phyloP scores from a whole-genome alignment of 2,329 filamentous ascomycete genomes.

The Penicillium sp. region DNA sequence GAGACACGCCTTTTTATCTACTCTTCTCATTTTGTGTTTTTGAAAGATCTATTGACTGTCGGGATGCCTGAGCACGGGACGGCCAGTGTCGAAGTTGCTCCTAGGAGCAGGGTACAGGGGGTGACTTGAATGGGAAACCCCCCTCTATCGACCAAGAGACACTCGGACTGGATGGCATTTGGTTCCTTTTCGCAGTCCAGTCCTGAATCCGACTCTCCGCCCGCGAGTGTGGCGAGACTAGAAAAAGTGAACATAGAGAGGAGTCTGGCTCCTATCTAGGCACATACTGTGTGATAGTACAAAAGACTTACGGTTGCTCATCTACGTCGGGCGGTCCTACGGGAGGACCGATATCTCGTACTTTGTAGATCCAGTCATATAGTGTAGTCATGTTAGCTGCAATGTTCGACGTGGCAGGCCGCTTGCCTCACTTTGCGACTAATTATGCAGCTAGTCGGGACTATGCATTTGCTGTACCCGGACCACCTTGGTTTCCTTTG shows the following conservation, averaged over 20 bases:
- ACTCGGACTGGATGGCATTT: slow-evolving; percentile 29
- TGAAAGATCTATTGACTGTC: slow-evolving; percentile 6
- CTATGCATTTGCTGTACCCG: not conserved
- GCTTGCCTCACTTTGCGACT: slow-evolving; percentile 18
- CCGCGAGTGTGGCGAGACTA: slow-evolving; percentile 21
- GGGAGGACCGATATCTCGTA: slow-evolving; percentile 1
- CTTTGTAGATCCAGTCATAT: not conserved
- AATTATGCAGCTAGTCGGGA: slow-evolving; percentile 11
- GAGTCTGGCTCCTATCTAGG: slow-evolving; percentile 15
- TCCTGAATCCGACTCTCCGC: slow-evolving; percentile 23
- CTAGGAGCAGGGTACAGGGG: not conserved
- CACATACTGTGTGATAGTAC: slow-evolving; percentile 24
- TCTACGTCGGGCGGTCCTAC: not conserved
- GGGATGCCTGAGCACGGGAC: slow-evolving; percentile 1
- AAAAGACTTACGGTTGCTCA: slow-evolving; percentile 8
- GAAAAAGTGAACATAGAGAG: slow-evolving; percentile 28
- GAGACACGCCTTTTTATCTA: not conserved
- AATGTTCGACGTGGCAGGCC: slow-evolving; percentile 10
- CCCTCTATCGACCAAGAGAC: slow-evolving; percentile 9
- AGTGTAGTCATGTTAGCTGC: not conserved
- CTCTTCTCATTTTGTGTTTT: slow-evolving; percentile 9
- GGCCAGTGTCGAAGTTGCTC: not conserved
- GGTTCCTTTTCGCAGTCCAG: slow-evolving; percentile 29
- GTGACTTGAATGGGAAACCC: not conserved
- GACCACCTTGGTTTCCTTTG: not conserved